Percentiles rank a stretch among this genome's conserved stretches.
Evolutionary conservation across 2,329 filamentous ascomycete genomes (phyloP).

Genomic region (Xenoacremonium recifei): DNA sequence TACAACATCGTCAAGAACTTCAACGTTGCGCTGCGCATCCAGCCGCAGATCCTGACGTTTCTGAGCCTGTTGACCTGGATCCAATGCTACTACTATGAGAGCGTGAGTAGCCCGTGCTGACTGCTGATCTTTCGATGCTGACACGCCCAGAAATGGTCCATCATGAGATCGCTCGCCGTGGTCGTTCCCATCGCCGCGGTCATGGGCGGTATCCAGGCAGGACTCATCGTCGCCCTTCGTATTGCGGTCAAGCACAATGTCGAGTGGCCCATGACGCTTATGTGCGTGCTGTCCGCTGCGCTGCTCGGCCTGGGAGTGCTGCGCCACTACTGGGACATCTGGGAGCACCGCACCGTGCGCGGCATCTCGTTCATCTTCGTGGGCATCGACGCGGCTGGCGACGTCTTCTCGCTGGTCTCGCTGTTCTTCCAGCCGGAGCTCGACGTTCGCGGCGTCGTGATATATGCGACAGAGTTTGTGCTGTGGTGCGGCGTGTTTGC

Average conservation of each 20-base stretch:
- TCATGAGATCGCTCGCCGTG: conserved; percentile 46
- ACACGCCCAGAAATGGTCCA: conserved; percentile 47
- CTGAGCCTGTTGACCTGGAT: conserved; percentile 43
- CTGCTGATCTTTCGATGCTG: conserved; percentile 1
- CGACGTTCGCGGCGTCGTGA: conserved; percentile 62
- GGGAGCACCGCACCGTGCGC: conserved; percentile 61
- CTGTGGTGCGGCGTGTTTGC: conserved; percentile 68
- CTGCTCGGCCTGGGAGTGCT: conserved; percentile 66
- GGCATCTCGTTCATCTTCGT: conserved; percentile 74
- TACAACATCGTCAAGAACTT: conserved; percentile 44
- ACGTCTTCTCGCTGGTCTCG: conserved; percentile 65
- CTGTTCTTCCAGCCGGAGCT: conserved; percentile 59
- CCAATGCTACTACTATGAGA: conserved; percentile 42
- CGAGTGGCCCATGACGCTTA: conserved; percentile 63
- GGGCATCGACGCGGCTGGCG: conserved; percentile 66
- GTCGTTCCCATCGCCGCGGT: conserved; percentile 50
- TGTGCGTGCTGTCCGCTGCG: conserved; percentile 63
- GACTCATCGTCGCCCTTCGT: conserved; percentile 56
- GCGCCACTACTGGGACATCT: conserved; percentile 70
- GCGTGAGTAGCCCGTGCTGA: conserved; percentile 16
- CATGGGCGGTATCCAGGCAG: conserved; percentile 59
- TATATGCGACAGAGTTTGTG: conserved; percentile 64
- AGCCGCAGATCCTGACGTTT: conserved; percentile 42
- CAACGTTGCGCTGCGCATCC: conserved; percentile 40
- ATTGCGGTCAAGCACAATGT: conserved; percentile 41